A percentile compares a stretch with the other conserved stretches of the same genome.
Conservation (phyloP, 192 early-diverging fungal genomes). For the Helicostylum pulchrum region DNA sequence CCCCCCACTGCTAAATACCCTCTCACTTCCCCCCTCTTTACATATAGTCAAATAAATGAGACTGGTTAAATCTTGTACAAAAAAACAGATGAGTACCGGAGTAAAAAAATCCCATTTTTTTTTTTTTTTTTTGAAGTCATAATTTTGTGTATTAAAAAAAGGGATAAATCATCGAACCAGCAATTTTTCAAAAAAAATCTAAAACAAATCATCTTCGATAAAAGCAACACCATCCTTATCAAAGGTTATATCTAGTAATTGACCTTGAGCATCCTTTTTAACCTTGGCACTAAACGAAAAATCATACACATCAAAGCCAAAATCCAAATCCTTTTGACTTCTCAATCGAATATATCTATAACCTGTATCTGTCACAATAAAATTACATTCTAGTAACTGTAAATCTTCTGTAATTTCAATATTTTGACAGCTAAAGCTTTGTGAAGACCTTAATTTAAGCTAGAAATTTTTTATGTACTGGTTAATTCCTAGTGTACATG, state of each 20-base stretch:
- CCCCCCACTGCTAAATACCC: too few species aligned
- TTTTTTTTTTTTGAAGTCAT: too few species aligned
- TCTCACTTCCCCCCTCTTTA: too few species aligned
- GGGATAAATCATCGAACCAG: neutral
- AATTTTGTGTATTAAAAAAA: too few species aligned
- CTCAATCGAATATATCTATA: conserved; percentile 42
- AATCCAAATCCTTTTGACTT: conserved; percentile 29
- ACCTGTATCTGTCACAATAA: conserved; percentile 32
- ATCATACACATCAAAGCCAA: conserved; percentile 35
- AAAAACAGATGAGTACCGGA: too few species aligned
- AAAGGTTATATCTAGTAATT: conserved; percentile 23
- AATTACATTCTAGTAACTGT: conserved; percentile 27
- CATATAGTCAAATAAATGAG: too few species aligned
- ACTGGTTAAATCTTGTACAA: too few species aligned
- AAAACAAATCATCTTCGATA: conserved; percentile 25
- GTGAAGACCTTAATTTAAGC: conserved; percentile 9
- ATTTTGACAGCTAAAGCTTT: conserved; percentile 5
- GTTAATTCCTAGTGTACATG: neutral
- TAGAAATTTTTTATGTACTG: too few species aligned
- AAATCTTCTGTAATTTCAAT: neutral
- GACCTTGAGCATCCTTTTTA: conserved; percentile 24
- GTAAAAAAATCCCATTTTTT: too few species aligned
- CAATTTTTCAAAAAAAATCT: neutral
- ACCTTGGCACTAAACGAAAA: conserved; percentile 36
- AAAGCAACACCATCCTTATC: conserved; percentile 24